Evolutionary conservation across 208 protist genomes (phyloP), one percentile per base, ranked within the genome.

Genomic region (Leishmania amazonensis): DNA sequence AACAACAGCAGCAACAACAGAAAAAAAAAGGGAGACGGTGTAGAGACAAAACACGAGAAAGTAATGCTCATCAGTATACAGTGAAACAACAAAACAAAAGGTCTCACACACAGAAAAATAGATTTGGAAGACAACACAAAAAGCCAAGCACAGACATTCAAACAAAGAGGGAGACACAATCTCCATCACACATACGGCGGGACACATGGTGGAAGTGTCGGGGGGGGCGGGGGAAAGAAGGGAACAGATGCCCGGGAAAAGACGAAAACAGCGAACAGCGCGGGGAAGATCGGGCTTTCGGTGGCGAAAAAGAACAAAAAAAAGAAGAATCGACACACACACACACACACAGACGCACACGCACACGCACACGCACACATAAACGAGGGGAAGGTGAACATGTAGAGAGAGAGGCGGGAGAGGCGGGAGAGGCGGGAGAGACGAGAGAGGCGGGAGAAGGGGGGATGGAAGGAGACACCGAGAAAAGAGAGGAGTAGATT

Each of bases 381-480:
- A 73, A 38, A 51, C 1, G 45, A 13, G 3, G 0, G n/a, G 5
- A 28, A 47, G n/a, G 42, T 74, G 42, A 13, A 51, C 19, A 51
- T 38, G 47, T 21, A 51, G 42, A 71, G 60, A 38, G 60, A 17
- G 60, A 35, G 3, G 31, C 31, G 31, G 19, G 31, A 35, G 60
- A 35, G 60, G 38, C 11, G 28, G 19, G 13, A 47, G 17, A 64
- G 19, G 40, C 51, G 49, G 19, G 31, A 35, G 60, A 35, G 60
- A 38, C 11, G 28, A 17, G 13, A 47, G 17, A 64, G 19, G 40
- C 51, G 49, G 51, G 28, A 3, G 35, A 45, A 17, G 35, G 17
- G 65, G 31, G 65, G 42, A 6, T 53, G 81, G 71, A 45, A 79
- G n/a, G 45, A 67, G 35, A 79, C 54, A 86, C 78, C 47, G 60